A percentile compares a stretch with the other conserved stretches of the same genome.
phyloP scores from a whole-genome alignment of 495 filamentous ascomycete genomes.

The Tuber calosporum region DNA sequence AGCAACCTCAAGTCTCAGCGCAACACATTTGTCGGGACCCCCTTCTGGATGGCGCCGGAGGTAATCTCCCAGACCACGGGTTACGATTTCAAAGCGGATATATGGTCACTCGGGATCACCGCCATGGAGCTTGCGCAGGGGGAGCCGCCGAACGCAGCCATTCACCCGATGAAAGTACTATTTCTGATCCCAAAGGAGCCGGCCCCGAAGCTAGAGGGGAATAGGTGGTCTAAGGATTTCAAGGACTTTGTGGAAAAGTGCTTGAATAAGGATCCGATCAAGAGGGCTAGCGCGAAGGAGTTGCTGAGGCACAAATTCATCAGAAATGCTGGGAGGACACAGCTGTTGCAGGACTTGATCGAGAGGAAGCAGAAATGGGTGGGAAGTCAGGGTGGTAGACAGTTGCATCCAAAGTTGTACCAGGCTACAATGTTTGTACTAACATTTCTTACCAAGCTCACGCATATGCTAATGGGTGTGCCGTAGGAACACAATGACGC shows the following conservation, averaged over 20 bases:
- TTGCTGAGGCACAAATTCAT: conserved; percentile 86
- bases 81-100: conserved; percentile 97
- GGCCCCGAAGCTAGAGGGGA: conserved; percentile 71
- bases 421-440: conserved; percentile 39
- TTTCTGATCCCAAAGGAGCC: conserved; percentile 96
- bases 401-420: conserved; percentile 34
- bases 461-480: conserved; percentile 9
- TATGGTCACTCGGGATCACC: conserved; percentile 98
- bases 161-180: conserved; percentile 97
- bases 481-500: conserved; percentile 28
- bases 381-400: conserved; percentile 52
- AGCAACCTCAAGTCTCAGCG: conserved; percentile 99
- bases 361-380: conserved; percentile 83
- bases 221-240: conserved; percentile 73
- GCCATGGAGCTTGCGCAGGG: conserved; percentile 88
- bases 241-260: conserved; percentile 91
- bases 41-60: conserved; percentile 99
- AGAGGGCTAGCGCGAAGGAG: conserved; percentile 80
- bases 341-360: conserved; percentile 84
- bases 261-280: conserved; percentile 75
- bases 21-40: conserved; percentile 96
- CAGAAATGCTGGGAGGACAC: conserved; percentile 79
- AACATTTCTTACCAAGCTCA: neutral
- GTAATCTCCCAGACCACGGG: conserved; percentile 91
- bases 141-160: conserved; percentile 91